Conservation (phyloP, 139 green algal species). For the Ulvella scutata region DNA sequence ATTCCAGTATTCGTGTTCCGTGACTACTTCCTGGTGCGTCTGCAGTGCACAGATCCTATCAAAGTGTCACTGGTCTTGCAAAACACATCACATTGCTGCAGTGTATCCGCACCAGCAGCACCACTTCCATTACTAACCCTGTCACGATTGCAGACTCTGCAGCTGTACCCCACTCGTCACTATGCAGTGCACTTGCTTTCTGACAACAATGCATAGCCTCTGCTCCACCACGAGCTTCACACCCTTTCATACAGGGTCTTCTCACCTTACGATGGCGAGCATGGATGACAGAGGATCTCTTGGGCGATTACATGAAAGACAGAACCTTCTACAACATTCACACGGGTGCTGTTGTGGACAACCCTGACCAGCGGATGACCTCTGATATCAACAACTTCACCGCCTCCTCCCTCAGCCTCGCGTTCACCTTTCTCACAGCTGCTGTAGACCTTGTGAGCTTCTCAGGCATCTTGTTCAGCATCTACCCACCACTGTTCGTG, state of each 20-base stretch:
- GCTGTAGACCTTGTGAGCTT: conserved; percentile 87
- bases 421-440: conserved; percentile 72
- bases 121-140: too few species aligned
- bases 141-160: too few species aligned
- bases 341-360: conserved; percentile 49
- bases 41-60: neutral
- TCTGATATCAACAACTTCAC: conserved; percentile 74
- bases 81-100: neutral
- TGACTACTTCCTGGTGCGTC: conserved; percentile 50
- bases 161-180: too few species aligned
- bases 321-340: conserved; percentile 85
- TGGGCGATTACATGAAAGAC: conserved; percentile 70
- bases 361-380: conserved; percentile 82
- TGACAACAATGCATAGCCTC: neutral
- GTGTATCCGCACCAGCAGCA: too few species aligned
- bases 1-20: conserved; percentile 91
- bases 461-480: conserved; percentile 84
- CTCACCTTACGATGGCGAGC: conserved; percentile 87
- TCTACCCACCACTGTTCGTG: conserved; percentile 94
- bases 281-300: conserved; percentile 77
- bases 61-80: neutral
- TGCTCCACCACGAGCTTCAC: too few species aligned
- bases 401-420: conserved; percentile 63
- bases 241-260: conserved; percentile 31
- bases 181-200: neutral